These are phyloP conservation scores for Soucietia sequanensis DNA, from an alignment of 805 yeast species.

Conservation along the genomic window DNA sequence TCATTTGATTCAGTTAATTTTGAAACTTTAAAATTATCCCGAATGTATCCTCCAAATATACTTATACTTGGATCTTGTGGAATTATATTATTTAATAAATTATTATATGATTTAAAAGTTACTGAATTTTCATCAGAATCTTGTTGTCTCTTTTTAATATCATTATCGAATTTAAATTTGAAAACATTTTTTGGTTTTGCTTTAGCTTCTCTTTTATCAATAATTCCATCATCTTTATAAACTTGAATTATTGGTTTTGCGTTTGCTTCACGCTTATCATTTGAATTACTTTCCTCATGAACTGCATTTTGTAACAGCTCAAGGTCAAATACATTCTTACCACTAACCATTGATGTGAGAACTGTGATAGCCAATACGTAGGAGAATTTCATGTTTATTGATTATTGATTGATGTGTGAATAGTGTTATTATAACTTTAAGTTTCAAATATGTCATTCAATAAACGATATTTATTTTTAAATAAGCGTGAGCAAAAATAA, in stretches of 20 bases:
- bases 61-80: slow-evolving; percentile 44
- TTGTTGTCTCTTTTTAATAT: slow-evolving; percentile 1
- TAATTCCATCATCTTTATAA: too few species aligned
- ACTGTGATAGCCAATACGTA: slow-evolving; percentile 3
- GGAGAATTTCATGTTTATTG: slow-evolving; percentile 9
- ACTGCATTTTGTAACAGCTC: slow-evolving; percentile 10
- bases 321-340: slow-evolving; percentile 14
- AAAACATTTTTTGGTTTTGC: slow-evolving; percentile 12
- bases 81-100: slow-evolving; percentile 32
- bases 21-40: slow-evolving; percentile 56
- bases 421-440: too few species aligned
- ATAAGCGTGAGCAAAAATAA: too few species aligned
- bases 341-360: slow-evolving; percentile 4
- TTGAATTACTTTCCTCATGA: slow-evolving; percentile 3
- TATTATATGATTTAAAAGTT: slow-evolving; percentile 6
- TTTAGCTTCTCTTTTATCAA: slow-evolving; percentile 15
- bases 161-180: slow-evolving; percentile 3
- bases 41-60: slow-evolving; percentile 66
- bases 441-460: too few species aligned
- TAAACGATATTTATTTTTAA: too few species aligned
- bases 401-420: too few species aligned
- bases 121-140: slow-evolving; percentile 2
- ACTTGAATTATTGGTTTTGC: too few species aligned
- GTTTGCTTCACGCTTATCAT: not conserved
- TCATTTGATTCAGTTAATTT: slow-evolving; percentile 44